Evolutionary conservation across 495 filamentous ascomycete genomes (phyloP).

Genomic region (Penicillium antarcticum): DNA sequence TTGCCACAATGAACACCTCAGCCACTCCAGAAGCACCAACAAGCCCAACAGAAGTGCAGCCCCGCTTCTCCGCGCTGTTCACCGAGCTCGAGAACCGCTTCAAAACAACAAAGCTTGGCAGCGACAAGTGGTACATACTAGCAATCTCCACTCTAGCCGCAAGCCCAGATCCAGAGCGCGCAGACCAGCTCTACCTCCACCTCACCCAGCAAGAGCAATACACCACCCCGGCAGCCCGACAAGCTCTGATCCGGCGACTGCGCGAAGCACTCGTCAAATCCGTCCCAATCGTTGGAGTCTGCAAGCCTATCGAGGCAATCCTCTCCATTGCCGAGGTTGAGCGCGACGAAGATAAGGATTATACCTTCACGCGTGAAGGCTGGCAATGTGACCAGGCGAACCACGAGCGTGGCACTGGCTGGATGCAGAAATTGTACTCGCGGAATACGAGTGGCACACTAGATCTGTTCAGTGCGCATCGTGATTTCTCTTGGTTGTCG

Average conservation of each 20-base stretch:
- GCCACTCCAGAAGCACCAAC: not conserved
- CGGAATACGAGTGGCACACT: conserved; percentile 34
- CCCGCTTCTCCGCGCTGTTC: conserved; percentile 43
- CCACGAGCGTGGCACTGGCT: conserved; percentile 39
- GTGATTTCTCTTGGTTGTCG: conserved; percentile 43
- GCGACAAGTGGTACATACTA: conserved; percentile 57
- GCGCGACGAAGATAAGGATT: conserved; percentile 49
- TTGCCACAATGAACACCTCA: conserved; percentile 14
- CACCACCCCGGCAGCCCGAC: conserved; percentile 30
- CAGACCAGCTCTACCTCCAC: conserved; percentile 48
- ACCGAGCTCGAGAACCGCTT: conserved; percentile 49
- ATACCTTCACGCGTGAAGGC: conserved; percentile 40
- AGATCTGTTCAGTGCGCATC: conserved; percentile 46
- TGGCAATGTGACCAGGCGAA: conserved; percentile 47
- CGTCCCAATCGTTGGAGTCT: conserved; percentile 50
- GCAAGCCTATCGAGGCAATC: conserved; percentile 51
- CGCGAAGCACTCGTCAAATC: conserved; percentile 52
- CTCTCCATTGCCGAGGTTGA: conserved; percentile 46
- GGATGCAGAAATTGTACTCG: conserved; percentile 43
- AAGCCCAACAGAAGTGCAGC: conserved; percentile 18
- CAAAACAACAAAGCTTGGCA: conserved; percentile 41
- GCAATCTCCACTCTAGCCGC: conserved; percentile 44
- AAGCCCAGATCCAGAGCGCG: conserved; percentile 43
- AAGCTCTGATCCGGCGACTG: conserved; percentile 47
- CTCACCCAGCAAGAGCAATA: conserved; percentile 41